These are phyloP conservation scores for Populus hybrid DNA, from an alignment of 441 rosid genomes.

Conservation along the genomic window DNA sequence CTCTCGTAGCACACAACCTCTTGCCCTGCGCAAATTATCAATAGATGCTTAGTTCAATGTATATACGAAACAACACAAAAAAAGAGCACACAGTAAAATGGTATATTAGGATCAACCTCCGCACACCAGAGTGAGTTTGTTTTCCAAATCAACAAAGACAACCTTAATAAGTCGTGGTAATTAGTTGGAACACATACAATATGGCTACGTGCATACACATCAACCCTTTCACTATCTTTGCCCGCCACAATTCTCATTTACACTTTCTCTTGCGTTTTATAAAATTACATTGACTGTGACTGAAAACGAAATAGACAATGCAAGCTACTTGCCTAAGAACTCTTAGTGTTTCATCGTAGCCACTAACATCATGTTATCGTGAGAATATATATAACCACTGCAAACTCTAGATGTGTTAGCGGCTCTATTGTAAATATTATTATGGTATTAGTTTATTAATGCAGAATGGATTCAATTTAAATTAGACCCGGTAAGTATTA, in stretches of 20 bases:
- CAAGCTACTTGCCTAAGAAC: background rate
- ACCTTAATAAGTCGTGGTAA: background rate
- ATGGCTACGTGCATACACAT: background rate
- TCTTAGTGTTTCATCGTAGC: too few relatives aligned
- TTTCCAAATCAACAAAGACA: background rate
- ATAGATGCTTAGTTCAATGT: background rate
- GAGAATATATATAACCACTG: too few relatives aligned
- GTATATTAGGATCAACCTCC: background rate
- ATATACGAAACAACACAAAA: background rate
- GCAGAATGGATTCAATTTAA: too few relatives aligned
- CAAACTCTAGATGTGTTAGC: too few relatives aligned
- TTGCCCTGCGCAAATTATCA: slow-evolving; percentile 36
- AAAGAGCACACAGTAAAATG: too few relatives aligned
- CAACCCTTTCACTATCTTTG: too few relatives aligned
- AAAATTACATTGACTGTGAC: background rate
- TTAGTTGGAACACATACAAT: background rate
- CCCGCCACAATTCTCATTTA: too few relatives aligned
- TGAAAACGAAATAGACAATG: background rate
- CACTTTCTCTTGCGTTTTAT: too few relatives aligned
- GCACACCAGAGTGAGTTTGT: background rate
- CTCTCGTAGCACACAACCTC: slow-evolving; percentile 68
- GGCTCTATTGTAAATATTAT: too few relatives aligned
- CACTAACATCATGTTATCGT: too few relatives aligned
- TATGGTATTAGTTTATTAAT: too few relatives aligned
- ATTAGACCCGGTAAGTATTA: too few relatives aligned